These are phyloP conservation scores for Neurospora sp. DNA, from an alignment of 495 filamentous ascomycete genomes.

Conservation along the genomic window DNA sequence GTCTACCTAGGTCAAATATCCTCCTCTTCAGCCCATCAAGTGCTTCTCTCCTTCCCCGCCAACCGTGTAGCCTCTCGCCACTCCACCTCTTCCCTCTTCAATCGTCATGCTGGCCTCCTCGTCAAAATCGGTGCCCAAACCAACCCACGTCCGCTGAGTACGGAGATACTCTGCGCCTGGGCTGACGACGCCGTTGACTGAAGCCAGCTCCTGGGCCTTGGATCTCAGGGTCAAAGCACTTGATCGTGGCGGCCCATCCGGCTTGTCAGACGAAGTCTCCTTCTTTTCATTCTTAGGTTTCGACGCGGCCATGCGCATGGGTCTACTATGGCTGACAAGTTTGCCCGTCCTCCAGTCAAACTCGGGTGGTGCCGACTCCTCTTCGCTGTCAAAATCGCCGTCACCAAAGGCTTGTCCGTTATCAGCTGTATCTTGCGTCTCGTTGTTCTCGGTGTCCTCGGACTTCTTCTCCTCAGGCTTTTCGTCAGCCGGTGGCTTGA, in stretches of 20 bases:
- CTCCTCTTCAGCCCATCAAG: not conserved
- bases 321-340: constrained; percentile 73
- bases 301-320: constrained; percentile 44
- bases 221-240: constrained; percentile 47
- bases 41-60: constrained; percentile 39
- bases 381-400: constrained; percentile 20
- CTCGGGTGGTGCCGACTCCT: constrained; percentile 62
- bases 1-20: not conserved
- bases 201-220: constrained; percentile 56
- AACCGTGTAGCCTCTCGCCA: constrained; percentile 83
- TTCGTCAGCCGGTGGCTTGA: constrained; percentile 14
- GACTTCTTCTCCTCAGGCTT: not conserved
- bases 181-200: constrained; percentile 70
- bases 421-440: constrained; percentile 8
- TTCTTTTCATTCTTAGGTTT: constrained; percentile 5
- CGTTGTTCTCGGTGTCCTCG: constrained; percentile 3
- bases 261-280: constrained; percentile 2
- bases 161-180: constrained; percentile 83
- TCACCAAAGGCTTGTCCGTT: constrained; percentile 6
- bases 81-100: constrained; percentile 78
- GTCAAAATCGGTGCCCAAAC: constrained; percentile 78
- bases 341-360: constrained; percentile 85
- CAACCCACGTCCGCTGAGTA: constrained; percentile 81
- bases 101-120: constrained; percentile 54
- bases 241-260: constrained; percentile 8